These are phyloP conservation scores for Gomphus bonarii DNA, from an alignment of 1,284 basidiomycete genomes.

Conservation along the genomic window DNA sequence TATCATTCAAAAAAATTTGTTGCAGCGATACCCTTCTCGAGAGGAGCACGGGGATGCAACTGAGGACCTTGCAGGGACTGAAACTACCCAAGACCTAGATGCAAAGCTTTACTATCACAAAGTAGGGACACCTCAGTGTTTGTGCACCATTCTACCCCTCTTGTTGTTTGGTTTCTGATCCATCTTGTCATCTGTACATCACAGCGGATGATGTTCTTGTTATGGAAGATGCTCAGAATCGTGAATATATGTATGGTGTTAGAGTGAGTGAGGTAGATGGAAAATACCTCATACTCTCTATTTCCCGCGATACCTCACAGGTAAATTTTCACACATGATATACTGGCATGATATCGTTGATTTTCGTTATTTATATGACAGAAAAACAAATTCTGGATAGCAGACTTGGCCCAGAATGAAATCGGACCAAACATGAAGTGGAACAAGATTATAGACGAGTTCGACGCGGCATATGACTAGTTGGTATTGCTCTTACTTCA, in stretches of 20 bases:
- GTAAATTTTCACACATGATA: constrained; percentile 26
- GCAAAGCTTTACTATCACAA: constrained; percentile 70
- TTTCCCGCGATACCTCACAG: constrained; percentile 52
- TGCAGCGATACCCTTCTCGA: constrained; percentile 48
- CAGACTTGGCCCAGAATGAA: constrained; percentile 46
- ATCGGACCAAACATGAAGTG: constrained; percentile 59
- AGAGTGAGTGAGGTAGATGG: constrained; percentile 51
- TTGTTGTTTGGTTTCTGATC: not conserved
- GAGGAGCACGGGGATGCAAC: constrained; percentile 37
- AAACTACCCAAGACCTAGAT: constrained; percentile 54
- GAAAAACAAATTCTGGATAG: constrained; percentile 70
- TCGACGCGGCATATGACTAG: constrained; percentile 52
- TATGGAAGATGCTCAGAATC: constrained; percentile 51
- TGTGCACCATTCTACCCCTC: constrained; percentile 14
- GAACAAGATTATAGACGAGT: constrained; percentile 58
- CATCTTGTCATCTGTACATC: not conserved
- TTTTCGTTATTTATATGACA: constrained; percentile 18
- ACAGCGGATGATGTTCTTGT: constrained; percentile 61
- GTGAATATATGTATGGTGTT: constrained; percentile 55
- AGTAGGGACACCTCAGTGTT: constrained; percentile 61
- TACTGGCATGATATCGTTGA: not conserved
- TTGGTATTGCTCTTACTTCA: constrained; percentile 25
- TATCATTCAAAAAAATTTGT: not conserved
- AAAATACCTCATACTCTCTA: constrained; percentile 49
- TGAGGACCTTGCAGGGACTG: constrained; percentile 49